Conservation (phyloP, 345 rosid species). For the Durio zibethinus region DNA sequence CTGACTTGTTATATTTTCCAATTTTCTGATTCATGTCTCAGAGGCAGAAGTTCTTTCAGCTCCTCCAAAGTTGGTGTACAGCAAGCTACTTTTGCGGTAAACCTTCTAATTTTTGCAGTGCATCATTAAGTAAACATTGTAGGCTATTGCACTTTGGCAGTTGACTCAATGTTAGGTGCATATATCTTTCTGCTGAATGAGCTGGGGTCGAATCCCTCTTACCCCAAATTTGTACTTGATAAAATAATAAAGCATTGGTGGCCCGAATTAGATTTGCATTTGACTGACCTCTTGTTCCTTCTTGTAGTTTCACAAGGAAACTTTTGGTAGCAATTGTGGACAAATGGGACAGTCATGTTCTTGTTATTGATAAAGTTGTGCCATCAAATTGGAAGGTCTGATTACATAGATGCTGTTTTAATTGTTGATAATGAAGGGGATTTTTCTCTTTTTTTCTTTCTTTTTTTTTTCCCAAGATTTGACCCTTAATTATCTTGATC, state of each 20-base stretch:
- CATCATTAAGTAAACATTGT: not conserved
- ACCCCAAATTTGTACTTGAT: not conserved
- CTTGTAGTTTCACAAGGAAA: constrained; percentile 84
- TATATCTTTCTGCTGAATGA: not conserved
- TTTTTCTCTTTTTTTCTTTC: not conserved
- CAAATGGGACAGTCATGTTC: constrained; percentile 78
- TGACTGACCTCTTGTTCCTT: constrained; percentile 21
- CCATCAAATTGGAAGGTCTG: constrained; percentile 91
- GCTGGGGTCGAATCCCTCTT: not conserved
- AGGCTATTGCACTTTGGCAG: not conserved
- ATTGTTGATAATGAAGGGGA: not conserved
- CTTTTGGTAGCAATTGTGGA: constrained; percentile 84
- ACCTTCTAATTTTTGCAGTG: not conserved
- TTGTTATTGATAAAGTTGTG: constrained; percentile 61
- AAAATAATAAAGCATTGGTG: not conserved
- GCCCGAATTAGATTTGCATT: not conserved
- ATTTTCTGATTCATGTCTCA: constrained; percentile 26
- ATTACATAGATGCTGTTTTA: not conserved
- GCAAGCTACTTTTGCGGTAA: constrained; percentile 88
- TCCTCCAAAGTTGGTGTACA: constrained; percentile 96
- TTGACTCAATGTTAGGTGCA: not conserved
- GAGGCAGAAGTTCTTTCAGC: constrained; percentile 98
- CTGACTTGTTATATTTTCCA: not conserved
- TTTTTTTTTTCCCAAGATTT: not conserved
- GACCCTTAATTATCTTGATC: not conserved